Conservation (phyloP, 2,329 filamentous ascomycete genomes). For the Aquanectria penicillioides region DNA sequence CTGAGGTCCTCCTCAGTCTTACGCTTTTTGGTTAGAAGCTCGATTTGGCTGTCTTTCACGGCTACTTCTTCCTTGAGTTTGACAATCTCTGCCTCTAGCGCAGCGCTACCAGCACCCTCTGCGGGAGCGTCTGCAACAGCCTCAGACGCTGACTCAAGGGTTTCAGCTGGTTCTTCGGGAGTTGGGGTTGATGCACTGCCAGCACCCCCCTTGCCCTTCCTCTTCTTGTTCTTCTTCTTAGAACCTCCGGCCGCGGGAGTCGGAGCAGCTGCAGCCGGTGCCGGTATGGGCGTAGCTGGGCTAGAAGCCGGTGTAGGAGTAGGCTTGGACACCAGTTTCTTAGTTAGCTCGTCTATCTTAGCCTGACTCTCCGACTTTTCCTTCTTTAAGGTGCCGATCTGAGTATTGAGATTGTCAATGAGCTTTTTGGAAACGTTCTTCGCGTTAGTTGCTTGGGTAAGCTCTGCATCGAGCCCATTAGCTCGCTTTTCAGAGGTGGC, state of each 20-base stretch:
- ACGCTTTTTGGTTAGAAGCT: constrained; percentile 74
- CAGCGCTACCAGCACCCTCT: constrained; percentile 46
- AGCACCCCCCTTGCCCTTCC: constrained; percentile 82
- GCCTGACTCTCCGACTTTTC: constrained; percentile 45
- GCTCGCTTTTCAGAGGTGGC: constrained; percentile 47
- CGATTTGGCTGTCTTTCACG: constrained; percentile 79
- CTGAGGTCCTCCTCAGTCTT: constrained; percentile 81
- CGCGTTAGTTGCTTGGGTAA: constrained; percentile 51
- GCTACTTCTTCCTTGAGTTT: constrained; percentile 63
- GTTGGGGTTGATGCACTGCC: constrained; percentile 49
- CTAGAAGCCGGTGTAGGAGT: constrained; percentile 23
- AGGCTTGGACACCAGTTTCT: constrained; percentile 52
- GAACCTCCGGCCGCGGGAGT: constrained; percentile 33
- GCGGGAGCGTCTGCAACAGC: constrained; percentile 39
- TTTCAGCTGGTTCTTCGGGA: constrained; percentile 47
- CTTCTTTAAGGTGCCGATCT: constrained; percentile 49
- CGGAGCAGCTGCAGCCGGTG: constrained; percentile 37
- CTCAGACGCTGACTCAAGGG: constrained; percentile 48
- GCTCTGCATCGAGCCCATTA: constrained; percentile 52
- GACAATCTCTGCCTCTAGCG: constrained; percentile 59
- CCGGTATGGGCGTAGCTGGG: constrained; percentile 37
- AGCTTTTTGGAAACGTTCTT: constrained; percentile 55
- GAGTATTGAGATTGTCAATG: constrained; percentile 49
- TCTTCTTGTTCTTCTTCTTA: constrained; percentile 83
- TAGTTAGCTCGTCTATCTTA: constrained; percentile 53